A percentile compares a stretch with the other conserved stretches of the same genome.
These are phyloP conservation scores for Penicillium tannophilum DNA, from an alignment of 495 filamentous ascomycete genomes.

Conservation along the genomic window DNA sequence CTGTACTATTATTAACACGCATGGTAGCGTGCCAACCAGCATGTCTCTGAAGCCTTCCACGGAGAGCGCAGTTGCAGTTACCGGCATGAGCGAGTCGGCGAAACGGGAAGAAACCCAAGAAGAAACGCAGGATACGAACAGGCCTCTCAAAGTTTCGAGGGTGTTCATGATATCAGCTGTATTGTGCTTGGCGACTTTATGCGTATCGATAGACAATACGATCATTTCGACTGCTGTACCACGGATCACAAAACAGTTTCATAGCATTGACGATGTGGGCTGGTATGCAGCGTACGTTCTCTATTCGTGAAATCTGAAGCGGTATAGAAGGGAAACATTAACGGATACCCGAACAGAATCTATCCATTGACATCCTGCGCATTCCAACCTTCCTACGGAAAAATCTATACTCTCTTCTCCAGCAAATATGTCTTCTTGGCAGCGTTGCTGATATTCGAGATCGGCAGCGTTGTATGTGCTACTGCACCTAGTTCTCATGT, in stretches of 20 bases:
- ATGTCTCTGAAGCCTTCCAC: background rate
- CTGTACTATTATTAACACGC: background rate
- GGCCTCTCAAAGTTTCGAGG: background rate
- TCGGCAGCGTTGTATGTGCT: conserved; percentile 68
- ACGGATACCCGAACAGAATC: conserved; percentile 20
- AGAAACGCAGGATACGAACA: background rate
- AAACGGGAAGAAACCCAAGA: background rate
- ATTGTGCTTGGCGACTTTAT: background rate
- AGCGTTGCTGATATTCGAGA: conserved; percentile 66
- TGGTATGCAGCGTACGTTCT: conserved; percentile 58
- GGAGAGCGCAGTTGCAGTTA: background rate
- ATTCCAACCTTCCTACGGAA: conserved; percentile 63
- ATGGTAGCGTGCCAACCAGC: background rate
- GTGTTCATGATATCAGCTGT: background rate
- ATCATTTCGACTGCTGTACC: background rate
- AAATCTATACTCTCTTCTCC: conserved; percentile 61
- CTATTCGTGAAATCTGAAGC: background rate
- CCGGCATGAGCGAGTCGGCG: background rate
- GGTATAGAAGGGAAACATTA: background rate
- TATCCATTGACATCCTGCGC: conserved; percentile 62
- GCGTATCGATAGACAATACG: background rate
- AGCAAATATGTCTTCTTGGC: conserved; percentile 57
- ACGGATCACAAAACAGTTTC: background rate
- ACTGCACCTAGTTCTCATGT: conserved; percentile 62
- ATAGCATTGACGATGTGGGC: conserved; percentile 29